A percentile compares a stretch with the other conserved stretches of the same genome.
Evolutionary conservation across 257 asterid genomes (phyloP).

Genomic region (Pogostemon cablin): DNA sequence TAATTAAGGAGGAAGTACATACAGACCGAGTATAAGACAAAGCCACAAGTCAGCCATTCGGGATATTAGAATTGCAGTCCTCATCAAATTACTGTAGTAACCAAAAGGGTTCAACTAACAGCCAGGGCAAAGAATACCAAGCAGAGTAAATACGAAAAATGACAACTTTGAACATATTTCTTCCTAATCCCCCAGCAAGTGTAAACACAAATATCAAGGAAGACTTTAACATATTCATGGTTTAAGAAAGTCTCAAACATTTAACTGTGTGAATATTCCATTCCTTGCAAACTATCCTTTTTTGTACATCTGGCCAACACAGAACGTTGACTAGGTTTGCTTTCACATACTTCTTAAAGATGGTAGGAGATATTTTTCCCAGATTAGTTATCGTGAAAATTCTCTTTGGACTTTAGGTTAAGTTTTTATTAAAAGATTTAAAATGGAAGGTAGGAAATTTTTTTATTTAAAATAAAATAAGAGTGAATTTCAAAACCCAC

Average conservation of each 20-base stretch:
- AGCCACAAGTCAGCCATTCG: too few species aligned
- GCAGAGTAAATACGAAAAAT: background rate
- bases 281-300: background rate
- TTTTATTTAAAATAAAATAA: background rate
- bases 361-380: slow-evolving; percentile 2
- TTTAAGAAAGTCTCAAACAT: background rate
- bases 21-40: too few species aligned
- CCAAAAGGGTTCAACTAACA: background rate
- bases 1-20: background rate
- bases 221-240: background rate
- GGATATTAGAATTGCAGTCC: background rate
- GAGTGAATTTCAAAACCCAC: background rate
- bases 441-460: background rate
- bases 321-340: background rate
- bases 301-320: background rate
- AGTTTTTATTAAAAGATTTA: background rate
- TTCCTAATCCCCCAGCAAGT: slow-evolving; percentile 2
- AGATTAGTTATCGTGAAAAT: background rate
- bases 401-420: background rate
- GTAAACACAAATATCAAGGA: background rate
- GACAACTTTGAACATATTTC: background rate
- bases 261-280: background rate
- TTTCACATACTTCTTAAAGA: slow-evolving; percentile 12
- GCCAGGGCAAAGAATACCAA: background rate
- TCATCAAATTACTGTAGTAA: background rate